Evolutionary conservation across 257 asterid genomes (phyloP).

Genomic region (Solanum pinnatisectum): DNA sequence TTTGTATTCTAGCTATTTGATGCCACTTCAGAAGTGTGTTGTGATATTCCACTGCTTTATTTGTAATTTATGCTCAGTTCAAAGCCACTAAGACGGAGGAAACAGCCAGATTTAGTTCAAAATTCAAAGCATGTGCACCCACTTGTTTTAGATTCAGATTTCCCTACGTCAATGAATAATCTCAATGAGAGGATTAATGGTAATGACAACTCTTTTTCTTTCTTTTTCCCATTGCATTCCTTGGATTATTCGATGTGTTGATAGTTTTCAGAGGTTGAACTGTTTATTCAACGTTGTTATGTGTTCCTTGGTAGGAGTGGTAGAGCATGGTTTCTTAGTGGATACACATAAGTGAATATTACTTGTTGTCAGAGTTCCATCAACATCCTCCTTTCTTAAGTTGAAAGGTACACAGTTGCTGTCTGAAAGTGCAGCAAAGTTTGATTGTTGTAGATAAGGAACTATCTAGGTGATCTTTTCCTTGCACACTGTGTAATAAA

Average conservation of each 20-base stretch:
- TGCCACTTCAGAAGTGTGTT: constrained; percentile 3
- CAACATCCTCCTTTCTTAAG: background rate
- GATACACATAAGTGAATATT: background rate
- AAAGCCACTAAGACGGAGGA: constrained; percentile 49
- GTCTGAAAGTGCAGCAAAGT: background rate
- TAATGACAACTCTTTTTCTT: constrained; percentile 9
- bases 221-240: background rate
- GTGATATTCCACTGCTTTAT: constrained; percentile 2
- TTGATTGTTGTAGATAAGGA: background rate
- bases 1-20: constrained; percentile 4
- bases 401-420: background rate
- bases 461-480: background rate
- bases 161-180: constrained; percentile 37
- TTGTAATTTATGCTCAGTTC: constrained; percentile 43
- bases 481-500: background rate
- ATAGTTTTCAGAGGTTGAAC: background rate
- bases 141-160: constrained; percentile 49
- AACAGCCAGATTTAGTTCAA: constrained; percentile 30
- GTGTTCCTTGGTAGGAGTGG: background rate
- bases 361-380: background rate
- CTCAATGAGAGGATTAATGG: constrained; percentile 70
- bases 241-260: background rate
- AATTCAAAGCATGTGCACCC: constrained; percentile 67
- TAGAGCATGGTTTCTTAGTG: background rate
- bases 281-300: background rate